Conservation (phyloP, 495 filamentous ascomycete species). For the Penicillium chermesinum region DNA sequence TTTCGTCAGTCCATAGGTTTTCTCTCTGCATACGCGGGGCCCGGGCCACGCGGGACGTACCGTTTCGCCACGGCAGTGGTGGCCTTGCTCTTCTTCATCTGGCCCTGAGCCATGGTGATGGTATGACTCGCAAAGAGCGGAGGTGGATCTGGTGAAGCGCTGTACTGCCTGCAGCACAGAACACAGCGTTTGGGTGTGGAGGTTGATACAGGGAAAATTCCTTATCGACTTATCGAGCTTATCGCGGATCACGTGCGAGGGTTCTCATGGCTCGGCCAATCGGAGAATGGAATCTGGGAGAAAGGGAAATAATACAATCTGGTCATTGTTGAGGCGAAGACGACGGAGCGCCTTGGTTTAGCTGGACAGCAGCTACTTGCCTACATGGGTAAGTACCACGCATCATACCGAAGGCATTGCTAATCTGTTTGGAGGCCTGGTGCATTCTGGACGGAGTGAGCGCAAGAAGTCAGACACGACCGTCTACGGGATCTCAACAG, state of each 20-base stretch:
- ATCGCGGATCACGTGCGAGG: too few relatives aligned
- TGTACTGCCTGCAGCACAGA: conserved; percentile 31
- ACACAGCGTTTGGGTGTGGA: not conserved
- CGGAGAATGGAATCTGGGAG: not conserved
- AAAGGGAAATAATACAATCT: not conserved
- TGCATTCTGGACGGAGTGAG: too few relatives aligned
- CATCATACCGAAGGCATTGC: too few relatives aligned
- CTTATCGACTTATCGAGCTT: conserved; percentile 25
- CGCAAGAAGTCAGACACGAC: too few relatives aligned
- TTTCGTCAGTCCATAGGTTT: not conserved
- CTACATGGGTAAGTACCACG: too few relatives aligned
- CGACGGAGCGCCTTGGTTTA: too few relatives aligned
- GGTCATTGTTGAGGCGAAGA: too few relatives aligned
- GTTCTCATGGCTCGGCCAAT: conserved; percentile 6
- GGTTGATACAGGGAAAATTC: conserved; percentile 15
- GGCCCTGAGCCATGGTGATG: conserved; percentile 34
- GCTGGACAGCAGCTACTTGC: too few relatives aligned
- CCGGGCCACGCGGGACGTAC: too few relatives aligned
- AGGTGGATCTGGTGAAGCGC: conserved; percentile 2
- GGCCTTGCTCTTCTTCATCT: conserved; percentile 35
- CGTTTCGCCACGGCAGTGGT: conserved; percentile 23
- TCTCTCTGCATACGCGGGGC: too few relatives aligned
- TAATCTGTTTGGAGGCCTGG: too few relatives aligned
- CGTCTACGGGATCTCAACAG: too few relatives aligned
- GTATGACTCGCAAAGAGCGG: not conserved